A percentile compares a stretch with the other conserved stretches of the same genome.
Conservation (phyloP, 768 basidiomycete species). For the Termitomyces sp. region DNA sequence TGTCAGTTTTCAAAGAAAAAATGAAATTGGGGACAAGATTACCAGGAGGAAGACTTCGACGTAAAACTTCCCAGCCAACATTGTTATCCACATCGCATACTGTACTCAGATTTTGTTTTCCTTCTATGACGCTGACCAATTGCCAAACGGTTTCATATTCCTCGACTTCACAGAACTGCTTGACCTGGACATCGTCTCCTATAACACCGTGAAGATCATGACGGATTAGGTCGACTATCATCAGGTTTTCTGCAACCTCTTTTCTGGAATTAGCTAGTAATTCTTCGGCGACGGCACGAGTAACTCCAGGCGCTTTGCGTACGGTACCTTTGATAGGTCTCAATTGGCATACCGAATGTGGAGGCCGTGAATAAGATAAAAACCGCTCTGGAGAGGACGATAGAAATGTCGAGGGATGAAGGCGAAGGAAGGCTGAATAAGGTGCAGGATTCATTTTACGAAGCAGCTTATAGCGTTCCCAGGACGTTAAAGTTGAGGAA, state of each 20-base stretch:
- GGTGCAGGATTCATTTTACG: constrained; percentile 83
- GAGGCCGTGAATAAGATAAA: constrained; percentile 70
- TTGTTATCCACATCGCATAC: constrained; percentile 36
- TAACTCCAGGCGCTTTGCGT: constrained; percentile 60
- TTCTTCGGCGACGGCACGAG: constrained; percentile 60
- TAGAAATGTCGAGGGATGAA: constrained; percentile 72
- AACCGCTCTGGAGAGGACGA: constrained; percentile 93
- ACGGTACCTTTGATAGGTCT: constrained; percentile 95
- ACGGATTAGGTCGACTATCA: constrained; percentile 96
- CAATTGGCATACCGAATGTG: constrained; percentile 65
- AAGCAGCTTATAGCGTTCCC: constrained; percentile 71
- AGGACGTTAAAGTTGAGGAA: constrained; percentile 41
- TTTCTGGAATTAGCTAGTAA: constrained; percentile 64
- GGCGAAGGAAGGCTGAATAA: constrained; percentile 75
- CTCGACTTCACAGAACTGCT: constrained; percentile 83
- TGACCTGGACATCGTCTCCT: constrained; percentile 76
- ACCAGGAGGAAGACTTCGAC: constrained; percentile 84
- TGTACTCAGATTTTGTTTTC: constrained; percentile 30
- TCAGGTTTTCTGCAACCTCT: constrained; percentile 94
- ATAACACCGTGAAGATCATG: constrained; percentile 86
- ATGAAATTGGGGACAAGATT: neutral
- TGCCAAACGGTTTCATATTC: constrained; percentile 95
- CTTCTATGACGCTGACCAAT: constrained; percentile 90
- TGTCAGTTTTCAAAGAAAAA: neutral
- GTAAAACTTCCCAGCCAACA: constrained; percentile 76